A percentile compares a stretch with the other conserved stretches of the same genome.
phyloP scores from a whole-genome alignment of 306 rosid genomes.

The Citrullus colocynthis region DNA sequence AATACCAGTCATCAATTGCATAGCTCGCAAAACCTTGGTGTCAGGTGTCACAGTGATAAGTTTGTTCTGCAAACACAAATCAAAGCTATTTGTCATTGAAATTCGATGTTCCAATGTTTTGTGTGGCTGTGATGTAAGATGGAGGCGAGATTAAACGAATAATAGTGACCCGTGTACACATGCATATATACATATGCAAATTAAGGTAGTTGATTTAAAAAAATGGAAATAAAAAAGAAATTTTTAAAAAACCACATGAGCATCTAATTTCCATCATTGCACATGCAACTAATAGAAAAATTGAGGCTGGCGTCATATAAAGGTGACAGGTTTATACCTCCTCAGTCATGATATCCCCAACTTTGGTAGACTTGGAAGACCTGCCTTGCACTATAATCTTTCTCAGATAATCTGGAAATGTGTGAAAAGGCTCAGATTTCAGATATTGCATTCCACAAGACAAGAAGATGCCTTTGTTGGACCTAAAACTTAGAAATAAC shows the following conservation, averaged over 20 bases:
- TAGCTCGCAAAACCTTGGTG: slow-evolving; percentile 79
- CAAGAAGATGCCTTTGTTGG: not conserved
- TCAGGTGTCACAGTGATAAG: slow-evolving; percentile 85
- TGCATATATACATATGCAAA: too few relatives aligned
- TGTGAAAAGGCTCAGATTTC: not conserved
- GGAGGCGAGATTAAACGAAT: not conserved
- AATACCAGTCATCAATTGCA: slow-evolving; percentile 98
- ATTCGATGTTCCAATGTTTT: not conserved
- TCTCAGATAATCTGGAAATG: slow-evolving; percentile 70
- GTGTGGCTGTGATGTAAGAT: not conserved
- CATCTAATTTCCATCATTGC: not conserved
- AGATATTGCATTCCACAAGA: not conserved
- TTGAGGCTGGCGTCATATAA: not conserved
- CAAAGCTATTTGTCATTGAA: slow-evolving; percentile 9
- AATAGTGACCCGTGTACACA: not conserved
- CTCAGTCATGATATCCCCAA: slow-evolving; percentile 98
- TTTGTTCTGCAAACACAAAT: slow-evolving; percentile 52
- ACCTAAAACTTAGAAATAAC: not conserved
- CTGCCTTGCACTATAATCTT: slow-evolving; percentile 99
- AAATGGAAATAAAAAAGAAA: not conserved
- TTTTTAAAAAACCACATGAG: not conserved
- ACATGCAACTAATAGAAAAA: not conserved
- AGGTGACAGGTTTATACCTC: slow-evolving; percentile 44
- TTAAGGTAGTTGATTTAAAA: not conserved
- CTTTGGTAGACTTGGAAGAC: slow-evolving; percentile 96